Evolutionary conservation across 1,284 basidiomycete species (phyloP).

Genomic region (Austroboletus rostrupii): DNA sequence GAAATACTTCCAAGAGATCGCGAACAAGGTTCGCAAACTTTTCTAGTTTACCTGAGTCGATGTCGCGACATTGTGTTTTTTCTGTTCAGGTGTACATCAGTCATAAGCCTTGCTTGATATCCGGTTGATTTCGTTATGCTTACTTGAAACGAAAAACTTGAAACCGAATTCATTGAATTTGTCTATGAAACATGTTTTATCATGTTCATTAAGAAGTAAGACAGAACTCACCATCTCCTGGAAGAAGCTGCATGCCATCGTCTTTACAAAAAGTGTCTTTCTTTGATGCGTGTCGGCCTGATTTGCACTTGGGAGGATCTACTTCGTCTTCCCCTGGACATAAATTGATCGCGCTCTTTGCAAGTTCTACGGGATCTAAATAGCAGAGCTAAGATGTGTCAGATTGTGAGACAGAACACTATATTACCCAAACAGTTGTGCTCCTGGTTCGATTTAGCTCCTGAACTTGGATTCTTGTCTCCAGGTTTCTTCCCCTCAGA

Average conservation of each 20-base stretch:
- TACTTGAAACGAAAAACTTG: background rate
- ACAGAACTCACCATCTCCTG: background rate
- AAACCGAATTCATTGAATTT: background rate
- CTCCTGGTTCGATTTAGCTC: background rate
- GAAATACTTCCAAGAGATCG: conserved; percentile 9
- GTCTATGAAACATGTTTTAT: background rate
- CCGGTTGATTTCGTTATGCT: background rate
- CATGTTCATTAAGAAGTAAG: background rate
- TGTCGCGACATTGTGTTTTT: background rate
- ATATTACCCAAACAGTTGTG: too few species aligned
- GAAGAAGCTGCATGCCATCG: background rate
- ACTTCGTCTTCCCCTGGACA: background rate
- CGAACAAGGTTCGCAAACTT: conserved; percentile 7
- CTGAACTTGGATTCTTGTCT: too few species aligned
- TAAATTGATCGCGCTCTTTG: background rate
- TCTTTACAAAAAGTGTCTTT: background rate
- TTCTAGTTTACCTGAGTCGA: background rate
- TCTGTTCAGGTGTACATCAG: background rate
- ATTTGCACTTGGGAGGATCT: too few species aligned
- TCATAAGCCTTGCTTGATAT: background rate
- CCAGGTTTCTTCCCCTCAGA: too few species aligned
- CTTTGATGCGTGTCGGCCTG: background rate
- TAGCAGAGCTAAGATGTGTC: background rate
- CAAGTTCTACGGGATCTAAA: background rate
- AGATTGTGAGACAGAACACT: background rate